Percentiles rank a stretch among this genome's conserved stretches.
Evolutionary conservation across 139 green algal species (phyloP).

Genomic region (Zygnema cylindricum): DNA sequence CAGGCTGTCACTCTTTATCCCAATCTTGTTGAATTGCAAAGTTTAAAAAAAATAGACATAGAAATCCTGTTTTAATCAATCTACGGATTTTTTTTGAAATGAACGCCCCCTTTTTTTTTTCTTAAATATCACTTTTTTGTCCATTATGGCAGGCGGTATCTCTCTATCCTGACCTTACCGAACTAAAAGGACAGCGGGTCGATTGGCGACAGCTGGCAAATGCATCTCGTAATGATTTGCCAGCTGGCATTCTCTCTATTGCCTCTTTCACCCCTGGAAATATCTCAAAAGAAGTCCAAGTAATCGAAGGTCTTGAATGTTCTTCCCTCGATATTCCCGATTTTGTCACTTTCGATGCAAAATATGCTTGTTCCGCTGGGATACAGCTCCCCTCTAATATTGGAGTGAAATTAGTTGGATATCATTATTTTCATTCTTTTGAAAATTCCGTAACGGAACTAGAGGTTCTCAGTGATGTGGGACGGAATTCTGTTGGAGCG

Average conservation of each 20-base stretch:
- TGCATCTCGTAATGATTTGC: background rate
- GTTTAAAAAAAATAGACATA: no score
- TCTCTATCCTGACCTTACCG: background rate
- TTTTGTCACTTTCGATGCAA: slow-evolving; percentile 9
- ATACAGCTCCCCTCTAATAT: background rate
- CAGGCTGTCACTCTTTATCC: no score
- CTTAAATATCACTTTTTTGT: no score
- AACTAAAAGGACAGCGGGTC: background rate
- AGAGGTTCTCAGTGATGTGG: slow-evolving; percentile 12
- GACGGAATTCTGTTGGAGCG: background rate
- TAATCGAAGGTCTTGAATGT: background rate
- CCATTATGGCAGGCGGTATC: background rate
- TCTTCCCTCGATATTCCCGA: background rate
- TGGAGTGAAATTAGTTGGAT: background rate
- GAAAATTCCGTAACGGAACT: background rate
- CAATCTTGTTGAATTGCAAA: no score
- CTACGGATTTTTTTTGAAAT: no score
- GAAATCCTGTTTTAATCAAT: no score
- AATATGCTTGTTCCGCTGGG: background rate
- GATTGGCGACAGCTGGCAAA: background rate
- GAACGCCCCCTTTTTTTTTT: no score
- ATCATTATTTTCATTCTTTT: background rate
- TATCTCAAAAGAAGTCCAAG: background rate
- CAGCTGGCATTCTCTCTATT: background rate
- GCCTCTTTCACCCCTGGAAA: slow-evolving; percentile 14